A percentile compares a stretch with the other conserved stretches of the same genome.
Evolutionary conservation across 2,329 filamentous ascomycete genomes (phyloP).

Genomic region (Xylaria polymorpha): DNA sequence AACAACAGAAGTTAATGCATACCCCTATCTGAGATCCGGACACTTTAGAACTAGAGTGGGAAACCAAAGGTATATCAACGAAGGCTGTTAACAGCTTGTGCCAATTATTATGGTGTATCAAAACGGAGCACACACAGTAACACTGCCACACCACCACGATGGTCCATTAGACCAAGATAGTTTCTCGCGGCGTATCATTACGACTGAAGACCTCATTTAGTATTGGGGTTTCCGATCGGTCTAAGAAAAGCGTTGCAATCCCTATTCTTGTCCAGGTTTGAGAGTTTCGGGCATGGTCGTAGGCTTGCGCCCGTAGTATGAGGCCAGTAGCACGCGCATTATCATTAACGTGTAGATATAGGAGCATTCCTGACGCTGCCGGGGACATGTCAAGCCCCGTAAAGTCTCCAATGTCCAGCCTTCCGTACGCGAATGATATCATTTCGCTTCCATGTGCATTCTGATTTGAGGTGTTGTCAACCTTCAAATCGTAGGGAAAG

Average conservation of each 20-base stretch:
- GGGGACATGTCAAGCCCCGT: background rate
- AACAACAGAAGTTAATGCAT: too few species aligned
- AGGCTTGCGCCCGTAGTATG: slow-evolving; percentile 11
- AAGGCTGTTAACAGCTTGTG: too few species aligned
- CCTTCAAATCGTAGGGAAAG: slow-evolving; percentile 28
- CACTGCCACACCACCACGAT: too few species aligned
- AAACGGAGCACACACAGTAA: too few species aligned
- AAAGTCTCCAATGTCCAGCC: slow-evolving; percentile 22
- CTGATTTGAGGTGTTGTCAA: background rate
- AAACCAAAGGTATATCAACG: too few species aligned
- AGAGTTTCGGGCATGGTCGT: background rate
- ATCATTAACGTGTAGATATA: slow-evolving; percentile 35
- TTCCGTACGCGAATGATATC: slow-evolving; percentile 27
- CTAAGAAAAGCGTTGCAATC: slow-evolving; percentile 35
- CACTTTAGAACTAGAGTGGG: too few species aligned
- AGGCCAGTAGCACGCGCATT: slow-evolving; percentile 33
- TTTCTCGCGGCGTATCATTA: slow-evolving; percentile 7
- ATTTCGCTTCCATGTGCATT: background rate
- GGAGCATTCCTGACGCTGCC: background rate
- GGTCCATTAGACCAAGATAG: slow-evolving; percentile 9
- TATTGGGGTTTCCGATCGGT: slow-evolving; percentile 32
- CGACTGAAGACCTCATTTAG: slow-evolving; percentile 19
- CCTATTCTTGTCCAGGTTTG: slow-evolving; percentile 33
- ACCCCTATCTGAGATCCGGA: too few species aligned
- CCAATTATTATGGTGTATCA: too few species aligned